Base-by-base conservation (phyloP, 768 basidiomycete genomes). In the Leccinum ochraceum region DNA sequence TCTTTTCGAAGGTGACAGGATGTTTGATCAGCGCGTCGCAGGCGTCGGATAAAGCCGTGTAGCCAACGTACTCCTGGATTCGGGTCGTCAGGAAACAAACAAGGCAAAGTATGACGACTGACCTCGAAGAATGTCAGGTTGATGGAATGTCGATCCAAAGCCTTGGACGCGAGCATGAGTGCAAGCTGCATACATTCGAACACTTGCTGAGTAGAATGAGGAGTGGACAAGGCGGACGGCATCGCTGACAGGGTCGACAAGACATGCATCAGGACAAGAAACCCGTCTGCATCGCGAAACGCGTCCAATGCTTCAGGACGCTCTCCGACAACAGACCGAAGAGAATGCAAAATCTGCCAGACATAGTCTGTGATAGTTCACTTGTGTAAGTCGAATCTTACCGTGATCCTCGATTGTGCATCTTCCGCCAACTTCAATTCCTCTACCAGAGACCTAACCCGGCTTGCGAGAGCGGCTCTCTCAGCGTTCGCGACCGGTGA, bases 211-310 rank as follows among this genome's bases (percentile, higher is more conserved):
- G 77, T 77, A 3, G 74, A 69, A 1, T 78, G 71, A 3, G 74
- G 66, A 9, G 62, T 68, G 20, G 72, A 65, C 34, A 71, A 63
- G 36, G 71, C 65, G 20, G 73, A 68, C 58, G 70, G 67, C 3
- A 60, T 60, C 10, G 65, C 62, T 56, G 80, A 72, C 0, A 89
- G 73, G 0, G 83, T 84, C 1, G 90, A 88, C 4, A 94, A 77
- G 32, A 89, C 80, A 65, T 84, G 89, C 75, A 92, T 85, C 34
- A 92, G 76, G 10, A 85, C 82, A 20, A 93, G 77, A 69, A 92
- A 93, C 1, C 92, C 92, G 62, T 94, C 92, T 67, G 89, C 77
- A 67, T 92, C 89, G 5, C 92, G 80, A 71, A 94, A 94, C 20
- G 87, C 85, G 58, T 88, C 86, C 71, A 87, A 89, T 11, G 89